Conservation (phyloP, 257 asterid species). For the Solanum appendiculatum region DNA sequence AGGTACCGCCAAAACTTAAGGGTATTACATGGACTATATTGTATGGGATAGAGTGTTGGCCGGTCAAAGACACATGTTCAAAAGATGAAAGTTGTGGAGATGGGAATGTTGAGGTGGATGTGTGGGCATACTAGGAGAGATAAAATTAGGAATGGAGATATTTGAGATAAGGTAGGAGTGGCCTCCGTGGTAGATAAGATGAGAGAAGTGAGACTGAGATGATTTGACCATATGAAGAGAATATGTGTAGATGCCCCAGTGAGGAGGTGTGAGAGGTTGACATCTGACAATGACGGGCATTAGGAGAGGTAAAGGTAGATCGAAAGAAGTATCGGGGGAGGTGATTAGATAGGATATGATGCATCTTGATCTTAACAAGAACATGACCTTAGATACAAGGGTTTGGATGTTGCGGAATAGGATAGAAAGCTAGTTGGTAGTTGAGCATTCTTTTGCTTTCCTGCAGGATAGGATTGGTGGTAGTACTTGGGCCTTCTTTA, state of each 20-base stretch:
- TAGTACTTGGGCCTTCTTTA: neutral
- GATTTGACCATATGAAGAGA: neutral
- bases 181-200: neutral
- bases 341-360: neutral
- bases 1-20: too few species aligned
- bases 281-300: neutral
- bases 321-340: neutral
- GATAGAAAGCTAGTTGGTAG: neutral
- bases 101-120: too few species aligned
- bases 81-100: too few species aligned
- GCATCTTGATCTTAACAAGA: neutral
- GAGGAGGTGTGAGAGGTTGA: neutral
- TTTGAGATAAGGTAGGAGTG: neutral
- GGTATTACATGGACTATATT: too few species aligned
- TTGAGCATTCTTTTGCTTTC: neutral
- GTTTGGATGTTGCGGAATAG: neutral
- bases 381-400: neutral
- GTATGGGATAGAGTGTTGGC: too few species aligned
- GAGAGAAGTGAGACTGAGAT: neutral
- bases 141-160: too few species aligned
- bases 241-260: neutral
- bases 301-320: neutral
- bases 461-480: neutral
- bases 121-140: too few species aligned
- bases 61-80: too few species aligned